Evolutionary conservation across 352 stramenopile species (phyloP).

Genomic region (Phytophthora crassamura): DNA sequence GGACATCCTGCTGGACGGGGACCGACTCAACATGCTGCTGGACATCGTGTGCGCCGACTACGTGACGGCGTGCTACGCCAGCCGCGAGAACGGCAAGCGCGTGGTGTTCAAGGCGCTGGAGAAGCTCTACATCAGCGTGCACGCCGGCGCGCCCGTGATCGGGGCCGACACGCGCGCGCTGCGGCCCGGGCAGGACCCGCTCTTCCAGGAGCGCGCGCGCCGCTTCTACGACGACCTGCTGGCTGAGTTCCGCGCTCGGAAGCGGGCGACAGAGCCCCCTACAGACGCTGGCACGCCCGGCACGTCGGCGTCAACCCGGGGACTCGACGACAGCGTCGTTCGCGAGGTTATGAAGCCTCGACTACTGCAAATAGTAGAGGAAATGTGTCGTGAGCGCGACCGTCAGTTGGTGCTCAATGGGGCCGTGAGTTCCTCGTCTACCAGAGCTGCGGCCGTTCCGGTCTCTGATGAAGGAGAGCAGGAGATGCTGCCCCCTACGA

Average conservation of each 20-base stretch:
- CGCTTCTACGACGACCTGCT: conserved; percentile 72
- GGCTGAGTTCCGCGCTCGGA: conserved; percentile 48
- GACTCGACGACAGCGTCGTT: conserved; percentile 64
- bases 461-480: conserved; percentile 11
- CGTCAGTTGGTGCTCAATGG: conserved; percentile 32
- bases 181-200: conserved; percentile 45
- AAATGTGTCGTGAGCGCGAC: conserved; percentile 76
- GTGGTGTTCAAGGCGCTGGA: conserved; percentile 80
- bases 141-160: conserved; percentile 38
- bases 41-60: conserved; percentile 89
- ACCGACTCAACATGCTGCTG: conserved; percentile 86
- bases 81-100: conserved; percentile 83
- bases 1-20: conserved; percentile 73
- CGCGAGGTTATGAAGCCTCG: conserved; percentile 77
- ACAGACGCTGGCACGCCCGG: conserved; percentile 15
- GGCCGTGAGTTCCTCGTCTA: neutral
- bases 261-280: conserved; percentile 30
- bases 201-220: conserved; percentile 57
- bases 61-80: conserved; percentile 86
- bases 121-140: conserved; percentile 83
- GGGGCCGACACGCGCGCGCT: conserved; percentile 22
- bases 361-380: conserved; percentile 79
- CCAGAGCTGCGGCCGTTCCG: conserved; percentile 15
- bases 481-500: conserved; percentile 27
- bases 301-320: conserved; percentile 26